Evolutionary conservation across 345 rosid genomes (phyloP).

Genomic region (Raphanus raphanistrum): DNA sequence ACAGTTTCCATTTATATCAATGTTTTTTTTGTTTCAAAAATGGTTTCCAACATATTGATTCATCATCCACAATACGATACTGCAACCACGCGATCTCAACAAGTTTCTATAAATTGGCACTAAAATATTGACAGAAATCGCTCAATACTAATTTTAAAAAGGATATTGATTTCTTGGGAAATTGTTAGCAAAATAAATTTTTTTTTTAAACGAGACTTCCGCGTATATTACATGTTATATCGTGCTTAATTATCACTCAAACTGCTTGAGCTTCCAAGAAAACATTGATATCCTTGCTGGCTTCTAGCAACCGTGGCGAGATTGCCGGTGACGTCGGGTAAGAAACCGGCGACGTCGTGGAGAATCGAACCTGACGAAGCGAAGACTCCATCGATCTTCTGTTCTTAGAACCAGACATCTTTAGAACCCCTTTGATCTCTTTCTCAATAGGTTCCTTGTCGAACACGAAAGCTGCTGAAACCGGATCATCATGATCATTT

Average conservation of each 20-base stretch:
- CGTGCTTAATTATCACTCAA: constrained; percentile 33
- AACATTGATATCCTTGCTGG: constrained; percentile 54
- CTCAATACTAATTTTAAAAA: not conserved
- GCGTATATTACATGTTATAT: not conserved
- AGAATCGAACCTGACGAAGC: constrained; percentile 69
- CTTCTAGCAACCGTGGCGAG: constrained; percentile 60
- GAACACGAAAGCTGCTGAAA: constrained; percentile 72
- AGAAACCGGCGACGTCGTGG: constrained; percentile 56
- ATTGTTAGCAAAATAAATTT: not conserved
- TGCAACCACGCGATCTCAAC: too few relatives aligned
- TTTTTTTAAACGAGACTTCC: too few relatives aligned
- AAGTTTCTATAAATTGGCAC: not conserved
- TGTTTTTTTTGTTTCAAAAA: not conserved
- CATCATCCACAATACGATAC: too few relatives aligned
- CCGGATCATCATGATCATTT: constrained; percentile 62
- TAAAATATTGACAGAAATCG: not conserved
- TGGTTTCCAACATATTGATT: not conserved
- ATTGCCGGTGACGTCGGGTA: constrained; percentile 60
- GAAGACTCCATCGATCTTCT: constrained; percentile 59
- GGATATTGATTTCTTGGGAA: not conserved
- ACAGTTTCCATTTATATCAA: constrained; percentile 8
- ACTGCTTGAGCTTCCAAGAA: constrained; percentile 74
- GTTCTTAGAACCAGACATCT: constrained; percentile 42
- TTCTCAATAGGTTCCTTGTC: constrained; percentile 48
- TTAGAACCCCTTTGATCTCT: constrained; percentile 65